Conservation (phyloP, 2,329 filamentous ascomycete species). For the Chaetomium olivaceum region DNA sequence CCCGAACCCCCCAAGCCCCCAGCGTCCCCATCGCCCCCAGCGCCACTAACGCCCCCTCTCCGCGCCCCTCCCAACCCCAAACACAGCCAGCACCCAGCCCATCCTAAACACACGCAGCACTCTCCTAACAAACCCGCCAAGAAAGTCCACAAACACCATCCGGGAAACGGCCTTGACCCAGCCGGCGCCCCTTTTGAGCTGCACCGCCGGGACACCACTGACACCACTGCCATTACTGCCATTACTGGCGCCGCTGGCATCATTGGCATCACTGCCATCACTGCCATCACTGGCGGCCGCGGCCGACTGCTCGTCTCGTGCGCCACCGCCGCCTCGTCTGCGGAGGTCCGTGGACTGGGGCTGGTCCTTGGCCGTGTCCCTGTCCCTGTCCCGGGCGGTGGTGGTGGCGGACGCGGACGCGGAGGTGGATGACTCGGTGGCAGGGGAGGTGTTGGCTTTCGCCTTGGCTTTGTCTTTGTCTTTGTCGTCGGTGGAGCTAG, state of each 20-base stretch:
- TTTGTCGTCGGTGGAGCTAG: background rate
- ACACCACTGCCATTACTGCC: background rate
- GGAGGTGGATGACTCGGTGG: background rate
- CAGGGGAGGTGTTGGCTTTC: background rate
- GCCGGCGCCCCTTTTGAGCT: constrained; percentile 19
- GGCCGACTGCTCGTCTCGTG: background rate
- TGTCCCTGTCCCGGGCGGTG: background rate
- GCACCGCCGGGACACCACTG: background rate
- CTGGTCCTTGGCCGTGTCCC: background rate
- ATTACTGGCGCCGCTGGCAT: too few relatives aligned
- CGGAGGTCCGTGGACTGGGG: background rate
- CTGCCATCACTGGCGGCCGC: background rate
- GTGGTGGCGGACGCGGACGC: background rate
- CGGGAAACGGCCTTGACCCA: constrained; percentile 42
- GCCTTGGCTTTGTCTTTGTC: background rate
- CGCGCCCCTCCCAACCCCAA: constrained; percentile 6
- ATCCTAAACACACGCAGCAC: background rate
- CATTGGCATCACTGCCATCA: background rate
- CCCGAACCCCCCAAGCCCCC: constrained; percentile 1
- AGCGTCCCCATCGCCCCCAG: background rate
- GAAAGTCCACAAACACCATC: constrained; percentile 43
- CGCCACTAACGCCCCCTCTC: too few relatives aligned
- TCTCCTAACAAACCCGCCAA: constrained; percentile 39
- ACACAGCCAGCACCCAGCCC: background rate
- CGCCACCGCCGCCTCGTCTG: background rate